Conservation (phyloP, 2,329 filamentous ascomycete species). For the Aureobasidium pullulans region DNA sequence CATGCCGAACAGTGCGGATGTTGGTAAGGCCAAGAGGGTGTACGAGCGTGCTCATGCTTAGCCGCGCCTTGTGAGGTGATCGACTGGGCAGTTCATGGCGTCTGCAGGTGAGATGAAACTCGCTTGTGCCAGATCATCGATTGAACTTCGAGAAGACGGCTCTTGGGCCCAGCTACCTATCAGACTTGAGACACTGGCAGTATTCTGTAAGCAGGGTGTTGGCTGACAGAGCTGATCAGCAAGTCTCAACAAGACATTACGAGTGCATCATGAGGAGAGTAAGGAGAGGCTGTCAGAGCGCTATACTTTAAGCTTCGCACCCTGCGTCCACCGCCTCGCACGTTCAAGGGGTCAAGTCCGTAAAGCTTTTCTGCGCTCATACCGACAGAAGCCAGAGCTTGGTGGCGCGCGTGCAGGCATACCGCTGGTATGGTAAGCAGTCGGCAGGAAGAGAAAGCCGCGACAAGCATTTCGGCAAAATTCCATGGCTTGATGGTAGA, state of each 20-base stretch:
- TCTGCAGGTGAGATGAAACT: slow-evolving; percentile 7
- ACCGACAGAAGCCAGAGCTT: not conserved
- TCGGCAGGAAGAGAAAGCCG: not conserved
- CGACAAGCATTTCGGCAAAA: not conserved
- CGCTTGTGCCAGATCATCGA: not conserved
- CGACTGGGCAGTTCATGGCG: not conserved
- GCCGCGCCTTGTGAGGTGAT: not conserved
- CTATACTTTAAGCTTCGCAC: not conserved
- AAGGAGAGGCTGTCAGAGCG: no score
- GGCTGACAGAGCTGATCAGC: no score
- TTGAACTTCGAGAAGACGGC: not conserved
- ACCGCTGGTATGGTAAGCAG: not conserved
- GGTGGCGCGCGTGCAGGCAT: not conserved
- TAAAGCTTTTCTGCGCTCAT: not conserved
- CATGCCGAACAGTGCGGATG: not conserved
- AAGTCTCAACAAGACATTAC: no score
- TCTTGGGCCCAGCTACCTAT: no score
- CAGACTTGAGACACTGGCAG: no score
- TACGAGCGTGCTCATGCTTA: not conserved
- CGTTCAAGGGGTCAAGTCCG: not conserved
- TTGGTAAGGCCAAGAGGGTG: not conserved
- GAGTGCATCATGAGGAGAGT: no score
- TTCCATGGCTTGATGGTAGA: not conserved
- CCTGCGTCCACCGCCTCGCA: not conserved
- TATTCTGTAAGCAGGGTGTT: no score